phyloP scores from a whole-genome alignment of 495 filamentous ascomycete species.

The Sordaria brevicollis region DNA sequence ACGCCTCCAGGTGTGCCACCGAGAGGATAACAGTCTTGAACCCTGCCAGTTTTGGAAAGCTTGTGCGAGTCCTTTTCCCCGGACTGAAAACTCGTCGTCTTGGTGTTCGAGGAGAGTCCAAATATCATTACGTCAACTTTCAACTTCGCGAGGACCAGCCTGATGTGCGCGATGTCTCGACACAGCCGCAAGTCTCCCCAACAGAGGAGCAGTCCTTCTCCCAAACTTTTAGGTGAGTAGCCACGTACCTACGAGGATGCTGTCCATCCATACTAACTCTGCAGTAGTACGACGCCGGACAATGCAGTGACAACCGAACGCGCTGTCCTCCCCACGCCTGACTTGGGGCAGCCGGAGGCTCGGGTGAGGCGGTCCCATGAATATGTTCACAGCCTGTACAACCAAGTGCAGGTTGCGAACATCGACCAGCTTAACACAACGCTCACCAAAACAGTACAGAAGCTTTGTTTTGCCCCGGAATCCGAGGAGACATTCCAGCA shows the following conservation, averaged over 20 bases:
- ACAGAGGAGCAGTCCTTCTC: constrained; percentile 24
- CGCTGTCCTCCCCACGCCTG: constrained; percentile 60
- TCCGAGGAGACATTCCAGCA: constrained; percentile 41
- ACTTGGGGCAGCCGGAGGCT: constrained; percentile 20
- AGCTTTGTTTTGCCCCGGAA: constrained; percentile 53
- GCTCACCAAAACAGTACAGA: constrained; percentile 49
- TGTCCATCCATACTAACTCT: background rate
- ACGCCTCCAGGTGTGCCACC: constrained; percentile 79
- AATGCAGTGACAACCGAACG: constrained; percentile 37
- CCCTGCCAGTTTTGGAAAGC: constrained; percentile 93
- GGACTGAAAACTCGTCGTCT: constrained; percentile 85
- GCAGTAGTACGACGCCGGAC: constrained; percentile 19
- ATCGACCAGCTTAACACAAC: constrained; percentile 36
- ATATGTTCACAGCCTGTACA: constrained; percentile 36
- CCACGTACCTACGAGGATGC: background rate
- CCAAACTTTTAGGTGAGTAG: constrained; percentile 33
- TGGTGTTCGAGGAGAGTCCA: constrained; percentile 91
- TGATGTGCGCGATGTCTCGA: constrained; percentile 28
- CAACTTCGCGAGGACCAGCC: constrained; percentile 54
- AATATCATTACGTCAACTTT: constrained; percentile 95
- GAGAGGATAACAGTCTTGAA: constrained; percentile 90
- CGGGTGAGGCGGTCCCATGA: constrained; percentile 16
- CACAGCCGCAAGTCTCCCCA: constrained; percentile 27
- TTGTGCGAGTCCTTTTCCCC: constrained; percentile 91
- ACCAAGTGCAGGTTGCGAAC: constrained; percentile 34